Conservation (phyloP, 2,329 filamentous ascomycete species). For the Blastomyces emzantsi region DNA sequence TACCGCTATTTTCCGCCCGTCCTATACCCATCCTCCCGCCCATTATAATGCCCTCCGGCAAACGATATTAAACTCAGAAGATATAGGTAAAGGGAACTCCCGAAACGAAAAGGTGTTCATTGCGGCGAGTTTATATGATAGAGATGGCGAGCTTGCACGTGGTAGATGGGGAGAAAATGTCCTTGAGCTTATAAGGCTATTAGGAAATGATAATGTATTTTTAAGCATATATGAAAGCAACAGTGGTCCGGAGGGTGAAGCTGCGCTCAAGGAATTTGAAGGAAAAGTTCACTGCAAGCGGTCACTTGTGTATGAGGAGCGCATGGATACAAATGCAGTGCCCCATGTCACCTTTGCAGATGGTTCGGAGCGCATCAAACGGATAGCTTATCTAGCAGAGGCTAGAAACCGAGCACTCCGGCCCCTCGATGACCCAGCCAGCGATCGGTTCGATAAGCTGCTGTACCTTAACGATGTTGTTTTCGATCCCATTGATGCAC, state of each 20-base stretch:
- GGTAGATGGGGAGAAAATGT: slow-evolving; percentile 57
- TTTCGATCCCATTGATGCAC: slow-evolving; percentile 50
- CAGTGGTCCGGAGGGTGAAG: slow-evolving; percentile 48
- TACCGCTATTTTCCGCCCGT: slow-evolving; percentile 44
- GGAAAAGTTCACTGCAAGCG: slow-evolving; percentile 42
- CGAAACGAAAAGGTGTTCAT: slow-evolving; percentile 62
- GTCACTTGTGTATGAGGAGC: slow-evolving; percentile 51
- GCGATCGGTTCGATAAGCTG: slow-evolving; percentile 45
- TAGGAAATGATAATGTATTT: slow-evolving; percentile 60
- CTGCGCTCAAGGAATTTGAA: slow-evolving; percentile 47
- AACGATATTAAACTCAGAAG: slow-evolving; percentile 24
- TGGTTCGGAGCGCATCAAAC: slow-evolving; percentile 55
- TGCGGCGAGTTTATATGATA: slow-evolving; percentile 61
- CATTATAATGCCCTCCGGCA: slow-evolving; percentile 41
- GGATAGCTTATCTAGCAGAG: slow-evolving; percentile 64
- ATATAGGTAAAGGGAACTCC: slow-evolving; percentile 41
- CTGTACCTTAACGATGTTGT: slow-evolving; percentile 60
- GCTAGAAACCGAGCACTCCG: slow-evolving; percentile 61
- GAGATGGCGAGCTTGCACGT: slow-evolving; percentile 49
- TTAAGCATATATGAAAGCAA: slow-evolving; percentile 68
- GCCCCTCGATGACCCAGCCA: slow-evolving; percentile 46
- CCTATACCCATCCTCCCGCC: slow-evolving; percentile 46
- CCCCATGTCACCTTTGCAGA: slow-evolving; percentile 54
- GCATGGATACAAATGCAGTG: slow-evolving; percentile 49
- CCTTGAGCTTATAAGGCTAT: slow-evolving; percentile 52